phyloP scores from a whole-genome alignment of 2,329 filamentous ascomycete genomes.

The Aureobasidium sp. region DNA sequence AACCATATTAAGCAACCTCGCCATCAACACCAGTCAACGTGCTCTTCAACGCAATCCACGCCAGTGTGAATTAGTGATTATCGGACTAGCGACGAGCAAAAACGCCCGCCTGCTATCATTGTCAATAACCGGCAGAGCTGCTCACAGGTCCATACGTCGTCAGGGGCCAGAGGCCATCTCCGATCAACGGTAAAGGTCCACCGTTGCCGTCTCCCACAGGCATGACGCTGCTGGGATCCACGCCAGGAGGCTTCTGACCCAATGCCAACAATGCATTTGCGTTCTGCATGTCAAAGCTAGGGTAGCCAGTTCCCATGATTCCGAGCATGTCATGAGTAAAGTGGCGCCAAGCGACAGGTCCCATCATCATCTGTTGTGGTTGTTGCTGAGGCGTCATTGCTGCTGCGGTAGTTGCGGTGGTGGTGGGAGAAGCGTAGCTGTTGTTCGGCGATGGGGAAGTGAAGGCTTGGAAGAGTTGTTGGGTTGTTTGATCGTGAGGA shows the following conservation, averaged over 20 bases:
- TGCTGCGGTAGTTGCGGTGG: background rate
- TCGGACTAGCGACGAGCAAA: background rate
- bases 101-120: background rate
- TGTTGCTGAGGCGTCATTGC: conserved; percentile 12
- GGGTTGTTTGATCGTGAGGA: conserved; percentile 7
- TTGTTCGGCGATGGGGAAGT: conserved; percentile 8
- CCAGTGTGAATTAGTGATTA: background rate
- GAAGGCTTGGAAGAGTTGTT: conserved; percentile 11
- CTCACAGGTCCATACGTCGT: conserved; percentile 11
- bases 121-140: conserved; percentile 5
- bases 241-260: conserved; percentile 20
- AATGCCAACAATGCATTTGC: conserved; percentile 32
- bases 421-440: conserved; percentile 3
- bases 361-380: conserved; percentile 15
- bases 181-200: background rate
- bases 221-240: conserved; percentile 6
- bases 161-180: conserved; percentile 8
- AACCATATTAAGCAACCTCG: background rate
- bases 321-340: conserved; percentile 23
- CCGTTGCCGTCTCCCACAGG: background rate
- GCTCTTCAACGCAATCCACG: background rate
- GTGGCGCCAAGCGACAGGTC: conserved; percentile 25
- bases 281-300: conserved; percentile 30
- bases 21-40: background rate
- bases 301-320: conserved; percentile 14